phyloP scores from a whole-genome alignment of 2,329 filamentous ascomycete genomes.

The Botryotinia convoluta region DNA sequence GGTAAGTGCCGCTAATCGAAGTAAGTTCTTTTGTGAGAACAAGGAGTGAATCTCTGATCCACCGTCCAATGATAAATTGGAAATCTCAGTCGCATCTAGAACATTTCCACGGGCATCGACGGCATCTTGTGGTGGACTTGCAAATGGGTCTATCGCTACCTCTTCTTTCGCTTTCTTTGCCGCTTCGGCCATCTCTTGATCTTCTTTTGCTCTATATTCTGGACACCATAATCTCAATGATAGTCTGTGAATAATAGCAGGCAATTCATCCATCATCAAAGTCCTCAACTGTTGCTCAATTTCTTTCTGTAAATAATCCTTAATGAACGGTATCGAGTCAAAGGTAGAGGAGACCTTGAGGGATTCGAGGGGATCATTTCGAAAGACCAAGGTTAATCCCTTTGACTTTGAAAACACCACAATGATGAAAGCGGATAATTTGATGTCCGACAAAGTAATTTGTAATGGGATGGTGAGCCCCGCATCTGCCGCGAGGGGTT shows the following conservation, averaged over 20 bases:
- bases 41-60: conserved; percentile 80
- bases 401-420: conserved; percentile 97
- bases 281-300: conserved; percentile 92
- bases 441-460: conserved; percentile 93
- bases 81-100: conserved; percentile 71
- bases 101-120: conserved; percentile 78
- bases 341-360: conserved; percentile 98
- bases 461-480: conserved; percentile 96
- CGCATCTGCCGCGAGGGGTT: conserved; percentile 85
- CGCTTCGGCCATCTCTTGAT: conserved; percentile 49
- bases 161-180: conserved; percentile 50
- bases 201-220: conserved; percentile 71
- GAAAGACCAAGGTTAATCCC: conserved; percentile 91
- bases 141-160: conserved; percentile 70
- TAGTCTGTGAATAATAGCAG: conserved; percentile 90
- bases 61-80: conserved; percentile 74
- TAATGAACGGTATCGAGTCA: conserved; percentile 96
- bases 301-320: conserved; percentile 92
- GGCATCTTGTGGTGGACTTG: conserved; percentile 76
- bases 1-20: conserved; percentile 76
- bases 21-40: conserved; percentile 92
- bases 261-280: conserved; percentile 96
- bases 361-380: conserved; percentile 96
- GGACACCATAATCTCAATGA: conserved; percentile 88
- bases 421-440: conserved; percentile 94